These are phyloP conservation scores for Ceratocystis variospora DNA, from an alignment of 2,329 filamentous ascomycete species.

Conservation along the genomic window DNA sequence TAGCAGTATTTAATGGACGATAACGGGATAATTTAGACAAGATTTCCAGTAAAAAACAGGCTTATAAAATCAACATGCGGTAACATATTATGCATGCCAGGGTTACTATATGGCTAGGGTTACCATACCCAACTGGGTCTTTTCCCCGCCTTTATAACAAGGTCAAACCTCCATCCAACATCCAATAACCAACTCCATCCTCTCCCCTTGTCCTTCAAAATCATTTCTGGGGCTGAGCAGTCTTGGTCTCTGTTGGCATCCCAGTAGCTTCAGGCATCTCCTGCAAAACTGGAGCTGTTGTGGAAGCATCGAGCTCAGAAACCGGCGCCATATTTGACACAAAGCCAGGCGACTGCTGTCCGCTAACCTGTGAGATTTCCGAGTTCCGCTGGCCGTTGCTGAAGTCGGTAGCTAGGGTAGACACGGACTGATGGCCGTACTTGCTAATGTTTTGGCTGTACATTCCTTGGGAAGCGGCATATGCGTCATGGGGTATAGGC, in stretches of 20 bases:
- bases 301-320: neutral
- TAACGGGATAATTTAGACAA: neutral
- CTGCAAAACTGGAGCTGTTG: neutral
- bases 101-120: neutral
- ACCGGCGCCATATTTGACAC: neutral
- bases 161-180: neutral
- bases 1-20: neutral
- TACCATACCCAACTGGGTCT: neutral
- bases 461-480: neutral
- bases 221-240: neutral
- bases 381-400: neutral
- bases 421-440: conserved; percentile 3
- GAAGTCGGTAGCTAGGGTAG: neutral
- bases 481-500: neutral
- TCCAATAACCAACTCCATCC: neutral
- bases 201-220: neutral
- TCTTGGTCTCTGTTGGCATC: neutral
- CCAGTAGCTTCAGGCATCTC: neutral
- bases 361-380: neutral
- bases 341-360: conserved; percentile 6
- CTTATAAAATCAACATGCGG: neutral
- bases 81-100: neutral
- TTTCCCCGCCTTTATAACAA: neutral
- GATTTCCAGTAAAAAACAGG: neutral
- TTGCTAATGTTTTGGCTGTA: neutral